phyloP scores from a whole-genome alignment of 2,329 filamentous ascomycete genomes.

The Fusarium falciforme region DNA sequence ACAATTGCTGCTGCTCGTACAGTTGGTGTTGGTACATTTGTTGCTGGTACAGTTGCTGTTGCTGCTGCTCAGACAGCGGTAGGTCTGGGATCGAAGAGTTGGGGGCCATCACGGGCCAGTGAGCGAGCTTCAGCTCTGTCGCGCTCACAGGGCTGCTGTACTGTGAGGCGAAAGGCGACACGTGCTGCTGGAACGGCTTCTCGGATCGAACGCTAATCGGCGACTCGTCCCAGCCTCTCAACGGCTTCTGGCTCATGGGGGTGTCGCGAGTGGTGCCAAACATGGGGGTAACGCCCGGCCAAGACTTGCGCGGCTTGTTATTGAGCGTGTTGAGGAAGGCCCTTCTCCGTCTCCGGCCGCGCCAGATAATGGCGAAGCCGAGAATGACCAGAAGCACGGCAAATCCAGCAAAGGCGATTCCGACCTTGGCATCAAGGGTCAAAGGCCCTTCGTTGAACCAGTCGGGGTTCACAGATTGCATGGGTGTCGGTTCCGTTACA shows the following conservation, averaged over 20 bases:
- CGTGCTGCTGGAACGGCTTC: constrained; percentile 58
- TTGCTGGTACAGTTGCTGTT: constrained; percentile 13
- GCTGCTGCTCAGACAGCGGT: constrained; percentile 1
- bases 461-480: constrained; percentile 52
- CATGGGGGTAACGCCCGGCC: constrained; percentile 50
- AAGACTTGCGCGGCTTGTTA: constrained; percentile 53
- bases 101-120: constrained; percentile 29
- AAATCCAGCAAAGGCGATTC: constrained; percentile 65
- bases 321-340: constrained; percentile 62
- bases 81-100: not conserved
- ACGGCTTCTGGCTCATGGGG: constrained; percentile 64
- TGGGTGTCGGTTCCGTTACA: constrained; percentile 61
- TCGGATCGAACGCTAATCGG: constrained; percentile 58
- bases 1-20: constrained; percentile 5
- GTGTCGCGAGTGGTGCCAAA: constrained; percentile 49
- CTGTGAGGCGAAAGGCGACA: constrained; percentile 70
- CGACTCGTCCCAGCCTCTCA: constrained; percentile 65
- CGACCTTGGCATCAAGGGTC: constrained; percentile 66
- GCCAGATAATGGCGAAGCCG: constrained; percentile 66
- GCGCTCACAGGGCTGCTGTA: constrained; percentile 68
- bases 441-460: constrained; percentile 59
- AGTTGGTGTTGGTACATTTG: constrained; percentile 6
- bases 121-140: constrained; percentile 46
- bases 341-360: constrained; percentile 66
- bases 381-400: constrained; percentile 58